Base-by-base conservation (phyloP, 352 stramenopile species). In the Saprolegnia diclina region DNA sequence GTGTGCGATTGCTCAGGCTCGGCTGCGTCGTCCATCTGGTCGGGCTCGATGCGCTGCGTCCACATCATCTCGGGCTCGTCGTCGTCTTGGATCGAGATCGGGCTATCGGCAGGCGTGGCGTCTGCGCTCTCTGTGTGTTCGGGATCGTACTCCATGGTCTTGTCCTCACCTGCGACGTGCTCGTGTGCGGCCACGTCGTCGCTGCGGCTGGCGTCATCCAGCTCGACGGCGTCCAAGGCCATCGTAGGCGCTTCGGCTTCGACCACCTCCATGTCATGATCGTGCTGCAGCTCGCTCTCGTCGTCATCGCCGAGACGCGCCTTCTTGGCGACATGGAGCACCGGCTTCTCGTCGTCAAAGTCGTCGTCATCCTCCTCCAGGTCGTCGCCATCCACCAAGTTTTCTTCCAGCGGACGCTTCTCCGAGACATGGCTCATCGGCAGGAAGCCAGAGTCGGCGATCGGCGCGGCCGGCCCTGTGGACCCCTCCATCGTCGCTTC, bases 301-400 rank as follows among this genome's bases (percentile, higher is more conserved):
- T 53, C 42, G n/a, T 61, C 45, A 14, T 56, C 62, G 26, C 24
- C 62, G 21, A 69, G 19, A 7, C 63, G 63, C 3, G 42, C 44
- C 37, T 61, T 69, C 53, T 69, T 69, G 11, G 52, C 52, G 13
- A 59, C 24, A 59, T 59, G 52, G 19, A 59, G 11, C 7, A 69
- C 63, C 13, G 37, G 24, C 38, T 69, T 69, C n/a, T 61, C 46
- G 29, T 69, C 63, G 18, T 59, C 63, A 45, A 69, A 69, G 38
- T 69, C 63, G 38, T 69, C 63, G 24, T 64, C 56, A 26, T 67
- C 61, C 24, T 16, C 52, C 13, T 59, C 52, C 52, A 24, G 16
- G 1, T 57, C 45, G 18, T 62, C 48, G 21, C 45, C 42, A 16
- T 67, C 63, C 29, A 42, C 50, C 19, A 69, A 29, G 35, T 19